Evolutionary conservation across 805 yeast species (phyloP), one percentile per base, ranked within the genome.

Genomic region (Saccharomycopsis fodiens): DNA sequence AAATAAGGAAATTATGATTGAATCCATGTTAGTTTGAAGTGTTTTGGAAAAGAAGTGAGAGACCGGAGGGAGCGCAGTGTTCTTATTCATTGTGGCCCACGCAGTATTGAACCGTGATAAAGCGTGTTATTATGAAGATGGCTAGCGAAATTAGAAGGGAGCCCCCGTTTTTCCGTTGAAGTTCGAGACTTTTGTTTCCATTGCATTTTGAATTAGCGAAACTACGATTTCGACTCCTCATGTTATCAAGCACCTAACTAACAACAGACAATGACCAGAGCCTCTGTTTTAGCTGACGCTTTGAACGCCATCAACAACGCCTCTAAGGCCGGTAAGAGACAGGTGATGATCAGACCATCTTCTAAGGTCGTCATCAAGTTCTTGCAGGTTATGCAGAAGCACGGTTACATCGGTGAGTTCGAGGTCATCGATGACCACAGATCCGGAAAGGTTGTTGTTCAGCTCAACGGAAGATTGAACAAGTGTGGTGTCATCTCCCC

Each of bases 351-450:
- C 76, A 85, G 96, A 82, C 97, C 97, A 59, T 87, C 97, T 46
- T 89, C 96, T 68, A 89, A 89, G 85, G 97, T 89, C 64, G 88
- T 89, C 77, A 80, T 89, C 83, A 89, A 87, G 76, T 89, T 87
- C 77, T 79, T 89, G 72, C 78, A 86, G 67, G 97, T 89, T 63
- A 88, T 89, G 85, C 97, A 89, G 79, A 87, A 79, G 76, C 97
- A 89, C 73, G 96, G 96, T 66, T 89, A 89, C 93, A 89, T 88
- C 76, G 96, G 89, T 66, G 97, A 88, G 76, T 88, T 88, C 72
- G 96, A 89, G 79, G 86, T 82, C 82, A 88, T 88, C 63, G 97
- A 88, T 68, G 96, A 88, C 80, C 97, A 88, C 89, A 86, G 97
- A 80, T 85, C 96, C 50, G 97, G 96, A 65, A 88, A 88, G 84